A percentile compares a stretch with the other conserved stretches of the same genome.
Evolutionary conservation across 1,139 yeast genomes (phyloP).

Genomic region (Diutina sp.): DNA sequence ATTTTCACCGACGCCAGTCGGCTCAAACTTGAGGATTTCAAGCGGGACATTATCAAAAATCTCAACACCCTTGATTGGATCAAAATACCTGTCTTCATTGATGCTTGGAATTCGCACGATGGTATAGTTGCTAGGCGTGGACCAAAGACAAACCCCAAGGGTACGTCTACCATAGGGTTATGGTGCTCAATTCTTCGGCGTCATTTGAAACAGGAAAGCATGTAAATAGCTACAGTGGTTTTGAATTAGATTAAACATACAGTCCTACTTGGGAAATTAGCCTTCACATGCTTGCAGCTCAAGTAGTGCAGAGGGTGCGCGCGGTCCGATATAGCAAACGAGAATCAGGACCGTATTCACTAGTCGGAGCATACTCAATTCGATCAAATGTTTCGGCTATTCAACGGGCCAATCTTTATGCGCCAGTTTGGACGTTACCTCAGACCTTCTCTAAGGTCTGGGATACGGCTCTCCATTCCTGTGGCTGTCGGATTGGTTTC

Average conservation of each 20-base stretch:
- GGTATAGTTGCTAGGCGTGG: constrained; percentile 63
- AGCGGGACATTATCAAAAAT: constrained; percentile 30
- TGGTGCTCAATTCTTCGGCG: constrained; percentile 36
- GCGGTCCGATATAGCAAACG: background rate
- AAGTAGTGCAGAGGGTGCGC: background rate
- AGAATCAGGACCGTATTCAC: background rate
- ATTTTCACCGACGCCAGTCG: constrained; percentile 15
- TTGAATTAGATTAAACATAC: no score
- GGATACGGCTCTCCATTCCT: background rate
- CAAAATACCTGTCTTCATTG: constrained; percentile 52
- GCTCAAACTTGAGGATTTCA: constrained; percentile 29
- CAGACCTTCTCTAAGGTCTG: background rate
- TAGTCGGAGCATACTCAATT: background rate
- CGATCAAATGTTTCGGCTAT: background rate
- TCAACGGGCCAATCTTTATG: background rate
- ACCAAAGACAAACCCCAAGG: constrained; percentile 36
- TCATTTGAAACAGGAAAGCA: constrained; percentile 11
- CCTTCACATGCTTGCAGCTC: background rate
- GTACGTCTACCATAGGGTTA: constrained; percentile 38
- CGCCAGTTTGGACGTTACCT: background rate
- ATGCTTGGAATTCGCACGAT: constrained; percentile 61
- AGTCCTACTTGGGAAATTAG: no score
- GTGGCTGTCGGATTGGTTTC: background rate
- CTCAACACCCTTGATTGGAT: constrained; percentile 50
- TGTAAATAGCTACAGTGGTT: no score